These are phyloP conservation scores for Trametes cinnabarina DNA, from an alignment of 768 basidiomycete genomes.

Conservation along the genomic window DNA sequence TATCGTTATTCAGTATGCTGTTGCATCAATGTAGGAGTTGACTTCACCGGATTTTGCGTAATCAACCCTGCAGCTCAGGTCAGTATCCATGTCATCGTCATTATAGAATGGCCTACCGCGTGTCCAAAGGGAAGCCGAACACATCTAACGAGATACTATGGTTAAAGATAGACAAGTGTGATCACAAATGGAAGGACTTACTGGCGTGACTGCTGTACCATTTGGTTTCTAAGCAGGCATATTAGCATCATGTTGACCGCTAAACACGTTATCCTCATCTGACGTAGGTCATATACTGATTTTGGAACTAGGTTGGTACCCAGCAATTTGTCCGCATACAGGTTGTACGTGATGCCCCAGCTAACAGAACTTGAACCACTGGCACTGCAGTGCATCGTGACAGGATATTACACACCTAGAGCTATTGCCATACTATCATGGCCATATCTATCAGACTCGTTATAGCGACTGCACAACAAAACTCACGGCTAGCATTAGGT, in stretches of 20 bases:
- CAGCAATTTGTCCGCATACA: conserved; percentile 42
- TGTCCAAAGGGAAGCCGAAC: conserved; percentile 38
- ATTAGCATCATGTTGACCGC: background rate
- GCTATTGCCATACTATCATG: conserved; percentile 49
- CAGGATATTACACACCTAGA: conserved; percentile 45
- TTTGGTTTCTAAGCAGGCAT: conserved; percentile 27
- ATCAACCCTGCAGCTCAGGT: conserved; percentile 26
- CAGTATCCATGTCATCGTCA: background rate
- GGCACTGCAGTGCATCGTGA: too few species aligned
- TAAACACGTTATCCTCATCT: background rate
- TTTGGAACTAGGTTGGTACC: conserved; percentile 35
- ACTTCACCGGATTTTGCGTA: conserved; percentile 37
- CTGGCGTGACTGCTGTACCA: conserved; percentile 36
- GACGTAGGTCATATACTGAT: conserved; percentile 35
- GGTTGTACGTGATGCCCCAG: conserved; percentile 39
- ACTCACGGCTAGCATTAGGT: conserved; percentile 53
- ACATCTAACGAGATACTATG: conserved; percentile 7
- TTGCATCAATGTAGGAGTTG: too few species aligned
- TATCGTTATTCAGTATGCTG: too few species aligned
- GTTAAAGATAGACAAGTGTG: too few species aligned
- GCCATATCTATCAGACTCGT: too few species aligned
- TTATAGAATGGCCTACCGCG: conserved; percentile 22
- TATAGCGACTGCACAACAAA: too few species aligned
- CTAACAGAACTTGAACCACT: conserved; percentile 6
- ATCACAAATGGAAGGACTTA: conserved; percentile 4